These are phyloP conservation scores for Exophiala phaeomuriformis DNA, from an alignment of 2,329 filamentous ascomycete species.

Conservation along the genomic window DNA sequence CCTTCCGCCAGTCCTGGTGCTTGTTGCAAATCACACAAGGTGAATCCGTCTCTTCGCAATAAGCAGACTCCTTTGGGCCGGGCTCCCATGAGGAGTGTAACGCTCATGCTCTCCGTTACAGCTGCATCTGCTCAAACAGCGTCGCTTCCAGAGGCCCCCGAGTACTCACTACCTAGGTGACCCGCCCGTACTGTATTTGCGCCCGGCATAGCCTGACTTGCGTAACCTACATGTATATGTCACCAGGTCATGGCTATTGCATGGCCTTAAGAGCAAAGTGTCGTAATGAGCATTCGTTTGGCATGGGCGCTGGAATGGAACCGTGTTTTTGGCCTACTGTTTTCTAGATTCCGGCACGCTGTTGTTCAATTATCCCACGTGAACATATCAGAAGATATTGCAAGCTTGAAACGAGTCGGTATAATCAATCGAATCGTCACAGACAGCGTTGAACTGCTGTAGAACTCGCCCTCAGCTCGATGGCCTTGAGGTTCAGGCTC, in stretches of 20 bases:
- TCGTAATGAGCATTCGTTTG: conserved; percentile 5
- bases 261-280: conserved; percentile 5
- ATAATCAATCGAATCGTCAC: not conserved
- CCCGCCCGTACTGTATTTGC: conserved; percentile 57
- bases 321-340: not conserved
- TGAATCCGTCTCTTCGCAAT: too few relatives aligned
- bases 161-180: conserved; percentile 58
- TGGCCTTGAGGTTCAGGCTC: not conserved
- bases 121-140: conserved; percentile 50
- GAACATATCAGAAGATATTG: not conserved
- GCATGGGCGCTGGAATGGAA: conserved; percentile 13
- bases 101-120: conserved; percentile 45
- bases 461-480: not conserved
- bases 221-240: too few relatives aligned
- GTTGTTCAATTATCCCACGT: not conserved
- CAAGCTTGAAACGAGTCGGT: not conserved
- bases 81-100: too few relatives aligned
- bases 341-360: not conserved
- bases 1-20: too few relatives aligned
- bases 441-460: not conserved
- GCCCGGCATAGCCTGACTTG: conserved; percentile 47
- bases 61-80: too few relatives aligned
- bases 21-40: too few relatives aligned
- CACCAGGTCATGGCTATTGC: conserved; percentile 1
- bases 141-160: conserved; percentile 50